phyloP scores from a whole-genome alignment of 768 basidiomycete genomes.

The Heimioporus sp. region DNA sequence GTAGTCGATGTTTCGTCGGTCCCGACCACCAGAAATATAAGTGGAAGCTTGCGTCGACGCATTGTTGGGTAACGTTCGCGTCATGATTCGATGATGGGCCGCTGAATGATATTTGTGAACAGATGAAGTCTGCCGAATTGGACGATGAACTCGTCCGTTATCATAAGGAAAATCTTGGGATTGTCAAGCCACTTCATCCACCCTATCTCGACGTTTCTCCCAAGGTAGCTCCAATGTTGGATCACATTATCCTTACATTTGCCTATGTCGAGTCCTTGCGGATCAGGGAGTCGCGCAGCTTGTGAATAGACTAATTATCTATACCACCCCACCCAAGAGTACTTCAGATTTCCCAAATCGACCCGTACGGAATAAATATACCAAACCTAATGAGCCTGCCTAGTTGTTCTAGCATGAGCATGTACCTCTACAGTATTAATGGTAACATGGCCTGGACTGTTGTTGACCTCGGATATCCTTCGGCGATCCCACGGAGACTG shows the following conservation, averaged over 20 bases:
- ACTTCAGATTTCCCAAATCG: no score
- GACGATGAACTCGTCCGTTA: conserved; percentile 18
- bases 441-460: neutral
- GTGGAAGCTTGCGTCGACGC: conserved; percentile 30
- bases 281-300: no score
- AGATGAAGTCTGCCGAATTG: conserved; percentile 19
- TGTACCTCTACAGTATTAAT: neutral
- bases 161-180: conserved; percentile 23
- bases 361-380: no score
- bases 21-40: conserved; percentile 32
- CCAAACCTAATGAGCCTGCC: conserved; percentile 6
- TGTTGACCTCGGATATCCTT: conserved; percentile 11
- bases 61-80: conserved; percentile 19
- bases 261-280: conserved; percentile 19
- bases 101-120: neutral
- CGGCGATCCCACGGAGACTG: conserved; percentile 36
- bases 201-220: conserved; percentile 23
- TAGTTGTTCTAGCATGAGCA: conserved; percentile 7
- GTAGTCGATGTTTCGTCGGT: conserved; percentile 31
- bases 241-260: conserved; percentile 27
- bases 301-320: no score
- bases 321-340: no score
- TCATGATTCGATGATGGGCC: no score
- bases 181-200: conserved; percentile 17
- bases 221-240: conserved; percentile 18